Evolutionary conservation across 768 basidiomycete genomes (phyloP), one percentile per base, ranked within the genome.

Genomic region (Rhodotorula diobovata): DNA sequence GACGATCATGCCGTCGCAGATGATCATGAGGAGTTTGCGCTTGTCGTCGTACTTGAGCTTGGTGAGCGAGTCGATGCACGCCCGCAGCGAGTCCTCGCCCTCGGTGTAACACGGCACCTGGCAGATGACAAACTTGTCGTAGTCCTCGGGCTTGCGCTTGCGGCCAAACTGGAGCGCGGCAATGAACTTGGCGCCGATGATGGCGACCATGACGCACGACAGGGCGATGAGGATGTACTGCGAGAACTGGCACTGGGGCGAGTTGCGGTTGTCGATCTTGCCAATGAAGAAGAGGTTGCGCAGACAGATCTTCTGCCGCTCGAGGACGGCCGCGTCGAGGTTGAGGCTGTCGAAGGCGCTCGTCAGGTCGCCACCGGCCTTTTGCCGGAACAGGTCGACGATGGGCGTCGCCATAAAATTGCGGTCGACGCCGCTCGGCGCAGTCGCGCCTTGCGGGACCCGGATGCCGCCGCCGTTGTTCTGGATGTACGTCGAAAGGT

Each of bases 91-190:
- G 23, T 83, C 79, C 72, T 93, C 90, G 73, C 93, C 95, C 84
- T 98, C 95, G 6, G 95, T 98, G 80, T 98, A 98, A 85, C 95
- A 97, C 39, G 95, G 95, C 0, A 98, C 93, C 78, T 98, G 95
- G 70, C 70, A 96, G 76, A 95, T 91, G 73, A 96, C 90, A 76
- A 96, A 95, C 81, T 96, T 95, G 83, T 96, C 93, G 79, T 93
- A 92, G 76, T 93, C 90, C 81, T 95, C 93, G 0, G 93, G 93
- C 12, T 90, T 89, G 67, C 91, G 87, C 28, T 86, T 80, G 7
- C 88, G 82, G 58, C 87, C 86, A 79, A 96, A 91, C 81, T 91
- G 89, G 80, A 95, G 84, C 0, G 91, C 92, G 3, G 91, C 91
- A 71, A 96, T 82, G 83, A 95, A 95, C 82, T 95, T 97, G 88